A percentile compares a stretch with the other conserved stretches of the same genome.
Conservation (phyloP, 371 early-diverging fungal genomes). For the Cokeromyces recurvatus region DNA sequence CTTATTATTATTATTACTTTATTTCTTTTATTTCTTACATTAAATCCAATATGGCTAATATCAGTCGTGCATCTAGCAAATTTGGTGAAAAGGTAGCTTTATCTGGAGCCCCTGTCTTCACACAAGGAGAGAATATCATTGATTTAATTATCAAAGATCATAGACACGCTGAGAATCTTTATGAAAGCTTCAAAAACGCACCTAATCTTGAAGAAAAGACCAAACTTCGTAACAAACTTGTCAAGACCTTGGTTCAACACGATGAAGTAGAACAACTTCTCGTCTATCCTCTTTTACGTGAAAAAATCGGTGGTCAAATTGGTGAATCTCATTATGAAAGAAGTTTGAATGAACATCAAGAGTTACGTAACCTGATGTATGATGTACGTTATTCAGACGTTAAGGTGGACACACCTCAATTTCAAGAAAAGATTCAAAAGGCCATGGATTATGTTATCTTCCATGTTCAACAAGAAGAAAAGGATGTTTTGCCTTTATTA, state of each 20-base stretch:
- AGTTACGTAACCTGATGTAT: neutral
- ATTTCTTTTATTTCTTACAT: too few species aligned
- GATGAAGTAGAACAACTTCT: conserved; percentile 9
- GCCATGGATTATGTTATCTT: conserved; percentile 5
- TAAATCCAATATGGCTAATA: conserved; percentile 5
- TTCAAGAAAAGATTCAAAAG: conserved; percentile 1
- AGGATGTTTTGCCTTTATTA: conserved; percentile 8
- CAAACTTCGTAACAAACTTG: neutral
- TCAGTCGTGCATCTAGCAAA: conserved; percentile 6
- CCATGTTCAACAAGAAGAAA: conserved; percentile 7
- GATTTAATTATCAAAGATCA: conserved; percentile 7
- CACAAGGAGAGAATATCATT: conserved; percentile 1
- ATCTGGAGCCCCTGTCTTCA: conserved; percentile 9
- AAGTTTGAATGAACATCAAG: conserved; percentile 3
- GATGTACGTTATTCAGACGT: neutral
- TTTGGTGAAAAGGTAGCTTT: conserved; percentile 9
- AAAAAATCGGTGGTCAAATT: conserved; percentile 1
- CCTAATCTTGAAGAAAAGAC: conserved; percentile 3
- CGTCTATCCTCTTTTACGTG: conserved; percentile 11
- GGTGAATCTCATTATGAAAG: conserved; percentile 5
- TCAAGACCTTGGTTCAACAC: conserved; percentile 8
- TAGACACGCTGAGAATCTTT: conserved; percentile 2
- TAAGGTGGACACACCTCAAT: neutral
- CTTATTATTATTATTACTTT: too few species aligned
- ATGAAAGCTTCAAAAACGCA: conserved; percentile 1